Evolutionary conservation across 2,329 filamentous ascomycete genomes (phyloP), one percentile per base, ranked within the genome.

Genomic region (Bipolaris cookei): DNA sequence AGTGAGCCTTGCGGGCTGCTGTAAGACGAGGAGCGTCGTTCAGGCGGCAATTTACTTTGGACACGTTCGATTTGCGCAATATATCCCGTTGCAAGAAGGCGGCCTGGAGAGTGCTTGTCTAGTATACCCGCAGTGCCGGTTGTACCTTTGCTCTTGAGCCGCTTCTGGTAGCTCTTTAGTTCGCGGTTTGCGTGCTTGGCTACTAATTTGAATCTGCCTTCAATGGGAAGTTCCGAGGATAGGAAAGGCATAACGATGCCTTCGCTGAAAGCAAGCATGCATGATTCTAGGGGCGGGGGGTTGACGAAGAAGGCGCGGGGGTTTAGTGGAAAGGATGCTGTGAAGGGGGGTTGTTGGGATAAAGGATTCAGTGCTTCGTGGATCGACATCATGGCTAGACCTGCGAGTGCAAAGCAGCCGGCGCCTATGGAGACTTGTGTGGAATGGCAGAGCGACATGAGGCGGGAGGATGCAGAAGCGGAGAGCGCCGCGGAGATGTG

Each of bases 211-310:
- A 82, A 74, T 0, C 80, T 70, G 4, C 68, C 65, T 34, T 77
- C 73, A 0, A 80, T 56, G 0, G 71, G 65, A 0, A 81, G 64
- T 3, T 58, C 38, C 0, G 72, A 71, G 72, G 72, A 52, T 0
- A 81, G 59, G 58, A 78, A 80, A 0, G 80, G 79, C 57, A 82
- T 72, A 1, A 77, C 64, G 43, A 82, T 77, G 5, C 80, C 80
- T 43, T 81, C 79, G 62, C 72, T 75, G 66, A 82, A 82, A 5
- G 79, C 76, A 3, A 82, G 69, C 79, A 81, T 82, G 54, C 79
- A 78, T 25, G 73, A 77, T 30, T 82, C 77, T 0, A 79, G 69
- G 1, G 73, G 67, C n/a, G 69, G 68, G 2, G 70, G 67, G 49
- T 72, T 71, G 38, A 71, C 66, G 53, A 81, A 80, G 64, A 78